Conservation (phyloP, 1,139 yeast species). For the Pichia sp. region DNA sequence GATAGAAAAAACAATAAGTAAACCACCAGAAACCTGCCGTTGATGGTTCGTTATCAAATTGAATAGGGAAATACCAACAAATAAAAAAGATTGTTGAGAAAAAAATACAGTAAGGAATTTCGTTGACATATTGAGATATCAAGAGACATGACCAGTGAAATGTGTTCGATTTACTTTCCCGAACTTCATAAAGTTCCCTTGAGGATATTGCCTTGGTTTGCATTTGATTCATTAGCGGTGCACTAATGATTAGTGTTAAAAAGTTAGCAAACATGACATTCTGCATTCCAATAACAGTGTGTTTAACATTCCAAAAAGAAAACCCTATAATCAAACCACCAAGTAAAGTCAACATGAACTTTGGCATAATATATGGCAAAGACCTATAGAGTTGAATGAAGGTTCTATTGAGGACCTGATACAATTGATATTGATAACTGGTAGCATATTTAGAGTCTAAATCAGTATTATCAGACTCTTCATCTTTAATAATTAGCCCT, state of each 20-base stretch:
- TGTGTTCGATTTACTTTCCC: constrained; percentile 61
- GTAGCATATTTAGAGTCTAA: constrained; percentile 35
- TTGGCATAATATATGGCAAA: constrained; percentile 43
- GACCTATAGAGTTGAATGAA: constrained; percentile 44
- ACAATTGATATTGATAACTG: constrained; percentile 37
- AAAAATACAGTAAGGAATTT: constrained; percentile 51
- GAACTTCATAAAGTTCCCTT: constrained; percentile 50
- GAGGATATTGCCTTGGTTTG: constrained; percentile 51
- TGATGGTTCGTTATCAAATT: constrained; percentile 39
- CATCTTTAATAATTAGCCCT: constrained; percentile 18
- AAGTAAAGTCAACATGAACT: constrained; percentile 31
- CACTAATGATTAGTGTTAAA: constrained; percentile 43
- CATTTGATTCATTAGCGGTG: constrained; percentile 54
- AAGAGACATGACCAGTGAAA: constrained; percentile 59
- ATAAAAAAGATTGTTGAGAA: constrained; percentile 49
- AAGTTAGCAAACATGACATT: constrained; percentile 51
- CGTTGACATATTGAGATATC: constrained; percentile 47
- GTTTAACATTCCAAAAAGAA: constrained; percentile 28
- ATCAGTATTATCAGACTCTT: constrained; percentile 31
- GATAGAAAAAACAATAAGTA: constrained; percentile 49
- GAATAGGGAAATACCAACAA: constrained; percentile 54
- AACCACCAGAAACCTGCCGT: constrained; percentile 51
- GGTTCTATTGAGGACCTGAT: constrained; percentile 40
- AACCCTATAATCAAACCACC: constrained; percentile 50
- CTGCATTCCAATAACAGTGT: constrained; percentile 47